Evolutionary conservation across 1,284 basidiomycete species (phyloP).

Genomic region (Schizophyllum amplum): DNA sequence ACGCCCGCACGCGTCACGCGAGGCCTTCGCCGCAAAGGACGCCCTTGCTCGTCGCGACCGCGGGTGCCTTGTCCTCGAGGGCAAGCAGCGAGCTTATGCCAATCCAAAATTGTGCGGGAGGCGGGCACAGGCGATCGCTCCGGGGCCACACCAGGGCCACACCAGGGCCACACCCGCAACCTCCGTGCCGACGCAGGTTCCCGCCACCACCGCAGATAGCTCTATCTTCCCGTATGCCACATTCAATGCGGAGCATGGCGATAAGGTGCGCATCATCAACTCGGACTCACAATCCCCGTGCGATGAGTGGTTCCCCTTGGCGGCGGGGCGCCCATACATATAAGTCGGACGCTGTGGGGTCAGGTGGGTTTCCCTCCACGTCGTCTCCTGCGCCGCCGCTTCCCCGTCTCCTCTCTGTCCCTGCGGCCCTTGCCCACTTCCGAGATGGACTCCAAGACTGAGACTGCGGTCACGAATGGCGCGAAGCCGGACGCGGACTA

Average conservation of each 20-base stretch:
- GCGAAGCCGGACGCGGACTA: not conserved
- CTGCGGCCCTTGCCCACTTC: not conserved
- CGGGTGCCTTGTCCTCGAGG: too few species aligned
- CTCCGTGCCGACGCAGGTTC: not conserved
- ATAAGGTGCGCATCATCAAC: not conserved
- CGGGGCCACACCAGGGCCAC: too few species aligned
- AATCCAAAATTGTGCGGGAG: too few species aligned
- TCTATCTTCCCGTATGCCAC: not conserved
- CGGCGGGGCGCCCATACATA: not conserved
- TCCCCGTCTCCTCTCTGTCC: not conserved
- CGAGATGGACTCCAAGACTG: not conserved
- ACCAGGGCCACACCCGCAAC: too few species aligned
- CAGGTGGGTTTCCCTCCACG: not conserved
- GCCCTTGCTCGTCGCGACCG: too few species aligned
- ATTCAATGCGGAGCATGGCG: not conserved
- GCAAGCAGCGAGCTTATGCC: too few species aligned
- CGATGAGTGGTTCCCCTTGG: too few species aligned
- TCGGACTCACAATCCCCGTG: not conserved
- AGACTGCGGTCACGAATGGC: not conserved
- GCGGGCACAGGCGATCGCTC: too few species aligned
- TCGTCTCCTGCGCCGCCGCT: not conserved
- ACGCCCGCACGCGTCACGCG: too few species aligned
- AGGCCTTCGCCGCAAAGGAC: too few species aligned
- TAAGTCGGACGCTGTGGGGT: too few species aligned
- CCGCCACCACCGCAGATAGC: not conserved